phyloP scores from a whole-genome alignment of 371 early-diverging fungal genomes.

The Funneliformis caledonium region DNA sequence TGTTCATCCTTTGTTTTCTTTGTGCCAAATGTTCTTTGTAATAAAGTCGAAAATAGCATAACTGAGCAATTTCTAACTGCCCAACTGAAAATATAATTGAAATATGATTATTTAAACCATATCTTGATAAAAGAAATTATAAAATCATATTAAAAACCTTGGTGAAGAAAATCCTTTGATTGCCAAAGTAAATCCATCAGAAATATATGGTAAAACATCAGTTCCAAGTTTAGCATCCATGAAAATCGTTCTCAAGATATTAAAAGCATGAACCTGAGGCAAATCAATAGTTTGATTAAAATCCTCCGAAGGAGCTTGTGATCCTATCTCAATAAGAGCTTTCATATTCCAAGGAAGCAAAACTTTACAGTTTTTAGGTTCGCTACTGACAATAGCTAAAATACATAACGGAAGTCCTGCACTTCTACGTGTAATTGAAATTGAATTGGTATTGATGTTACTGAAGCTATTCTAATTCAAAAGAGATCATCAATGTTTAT shows the following conservation, averaged over 20 bases:
- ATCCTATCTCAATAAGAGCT: slow-evolving; percentile 69
- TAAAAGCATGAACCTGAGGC: slow-evolving; percentile 89
- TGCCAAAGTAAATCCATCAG: slow-evolving; percentile 75
- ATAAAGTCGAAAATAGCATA: slow-evolving; percentile 86
- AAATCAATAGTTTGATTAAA: slow-evolving; percentile 61
- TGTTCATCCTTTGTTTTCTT: slow-evolving; percentile 77
- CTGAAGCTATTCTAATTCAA: slow-evolving; percentile 51
- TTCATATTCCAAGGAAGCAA: slow-evolving; percentile 71
- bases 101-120: slow-evolving; percentile 10
- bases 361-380: slow-evolving; percentile 64
- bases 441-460: slow-evolving; percentile 58
- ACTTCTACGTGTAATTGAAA: slow-evolving; percentile 93
- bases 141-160: slow-evolving; percentile 44
- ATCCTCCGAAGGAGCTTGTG: neutral
- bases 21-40: slow-evolving; percentile 84
- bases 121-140: neutral
- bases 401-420: slow-evolving; percentile 91
- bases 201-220: slow-evolving; percentile 74
- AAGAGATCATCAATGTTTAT: neutral
- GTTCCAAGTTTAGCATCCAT: slow-evolving; percentile 79
- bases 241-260: slow-evolving; percentile 82
- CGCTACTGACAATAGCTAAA: slow-evolving; percentile 80
- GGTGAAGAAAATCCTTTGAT: slow-evolving; percentile 83
- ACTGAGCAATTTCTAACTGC: slow-evolving; percentile 94
- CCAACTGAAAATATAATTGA: slow-evolving; percentile 60